These are phyloP conservation scores for Pestalotiopsis sp. DNA, from an alignment of 2,329 filamentous ascomycete species.

Conservation along the genomic window DNA sequence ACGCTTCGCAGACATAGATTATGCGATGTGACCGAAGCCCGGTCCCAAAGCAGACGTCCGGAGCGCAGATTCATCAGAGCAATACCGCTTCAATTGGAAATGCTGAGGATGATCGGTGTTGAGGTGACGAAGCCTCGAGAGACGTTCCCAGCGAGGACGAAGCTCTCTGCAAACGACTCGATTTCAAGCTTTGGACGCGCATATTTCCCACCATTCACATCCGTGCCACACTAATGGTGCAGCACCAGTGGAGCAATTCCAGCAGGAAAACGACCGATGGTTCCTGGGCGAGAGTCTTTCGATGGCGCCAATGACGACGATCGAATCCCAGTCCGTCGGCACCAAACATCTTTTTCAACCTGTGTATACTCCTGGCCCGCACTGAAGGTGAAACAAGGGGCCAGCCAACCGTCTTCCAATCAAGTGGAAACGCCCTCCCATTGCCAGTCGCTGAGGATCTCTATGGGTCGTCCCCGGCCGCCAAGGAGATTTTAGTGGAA, in stretches of 20 bases:
- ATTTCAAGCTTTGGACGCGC: neutral
- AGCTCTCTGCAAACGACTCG: neutral
- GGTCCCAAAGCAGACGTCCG: neutral
- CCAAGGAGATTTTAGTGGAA: slow-evolving; percentile 5
- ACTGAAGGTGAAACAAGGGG: slow-evolving; percentile 7
- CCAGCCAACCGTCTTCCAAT: neutral
- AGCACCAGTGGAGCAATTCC: neutral
- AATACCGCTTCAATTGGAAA: neutral
- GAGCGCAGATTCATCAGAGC: neutral
- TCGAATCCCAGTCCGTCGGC: neutral
- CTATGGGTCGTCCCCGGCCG: neutral
- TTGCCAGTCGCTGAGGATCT: neutral
- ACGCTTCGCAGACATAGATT: neutral
- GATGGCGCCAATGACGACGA: neutral
- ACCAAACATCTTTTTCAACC: neutral
- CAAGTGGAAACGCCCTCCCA: neutral
- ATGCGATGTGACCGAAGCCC: neutral
- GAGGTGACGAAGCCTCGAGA: slow-evolving; percentile 1
- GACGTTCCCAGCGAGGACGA: neutral
- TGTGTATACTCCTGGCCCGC: neutral
- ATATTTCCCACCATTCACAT: slow-evolving; percentile 9
- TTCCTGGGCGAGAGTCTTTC: neutral
- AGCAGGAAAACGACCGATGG: neutral
- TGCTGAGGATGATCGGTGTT: neutral
- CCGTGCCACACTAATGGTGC: neutral